Evolutionary conservation across 768 basidiomycete genomes (phyloP).

Genomic region (Pleurotus djamor): DNA sequence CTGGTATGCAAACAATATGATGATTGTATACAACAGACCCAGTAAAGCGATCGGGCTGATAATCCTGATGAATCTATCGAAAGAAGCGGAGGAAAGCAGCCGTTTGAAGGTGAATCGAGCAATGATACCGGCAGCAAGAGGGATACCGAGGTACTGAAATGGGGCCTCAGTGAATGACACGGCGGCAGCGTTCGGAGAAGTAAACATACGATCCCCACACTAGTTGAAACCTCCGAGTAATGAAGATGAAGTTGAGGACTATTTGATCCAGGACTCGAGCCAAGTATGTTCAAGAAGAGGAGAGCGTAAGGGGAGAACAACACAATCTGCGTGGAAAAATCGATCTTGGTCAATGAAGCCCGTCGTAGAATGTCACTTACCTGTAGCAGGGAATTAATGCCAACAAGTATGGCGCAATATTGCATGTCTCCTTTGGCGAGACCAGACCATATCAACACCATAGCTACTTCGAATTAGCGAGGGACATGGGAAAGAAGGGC

Average conservation of each 20-base stretch:
- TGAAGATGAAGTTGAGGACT: constrained; percentile 38
- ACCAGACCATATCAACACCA: constrained; percentile 84
- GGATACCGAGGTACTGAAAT: constrained; percentile 77
- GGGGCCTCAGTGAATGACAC: neutral
- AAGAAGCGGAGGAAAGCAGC: constrained; percentile 41
- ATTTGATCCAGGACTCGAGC: constrained; percentile 28
- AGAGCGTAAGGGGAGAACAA: constrained; percentile 75
- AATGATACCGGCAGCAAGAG: constrained; percentile 66
- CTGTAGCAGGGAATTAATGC: constrained; percentile 68
- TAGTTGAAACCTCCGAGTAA: constrained; percentile 61
- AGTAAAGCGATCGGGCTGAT: constrained; percentile 71
- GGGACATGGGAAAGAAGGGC: neutral
- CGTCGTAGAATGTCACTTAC: neutral
- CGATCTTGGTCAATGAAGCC: neutral
- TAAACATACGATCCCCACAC: constrained; percentile 67
- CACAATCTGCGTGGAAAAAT: constrained; percentile 48
- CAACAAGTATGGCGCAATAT: constrained; percentile 79
- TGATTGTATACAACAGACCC: constrained; percentile 79
- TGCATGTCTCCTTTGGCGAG: constrained; percentile 67
- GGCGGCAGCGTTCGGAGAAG: neutral
- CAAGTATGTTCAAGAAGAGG: constrained; percentile 72
- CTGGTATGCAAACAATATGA: constrained; percentile 74
- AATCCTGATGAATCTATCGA: constrained; percentile 61
- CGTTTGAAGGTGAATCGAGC: constrained; percentile 59
- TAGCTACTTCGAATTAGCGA: constrained; percentile 52